Evolutionary conservation across 1,284 basidiomycete genomes (phyloP).

Genomic region (Somion occarium): DNA sequence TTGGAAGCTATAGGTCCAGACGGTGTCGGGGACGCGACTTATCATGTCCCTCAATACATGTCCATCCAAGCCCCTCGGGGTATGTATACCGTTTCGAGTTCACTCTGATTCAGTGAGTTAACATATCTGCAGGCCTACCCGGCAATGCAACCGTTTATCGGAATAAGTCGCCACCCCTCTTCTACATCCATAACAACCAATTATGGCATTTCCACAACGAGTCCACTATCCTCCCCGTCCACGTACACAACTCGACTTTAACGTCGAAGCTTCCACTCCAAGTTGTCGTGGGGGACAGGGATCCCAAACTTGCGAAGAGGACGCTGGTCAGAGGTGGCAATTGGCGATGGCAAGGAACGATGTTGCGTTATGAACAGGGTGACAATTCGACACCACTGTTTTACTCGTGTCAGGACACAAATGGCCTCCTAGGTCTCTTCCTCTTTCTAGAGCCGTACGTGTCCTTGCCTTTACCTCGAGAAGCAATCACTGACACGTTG

Average conservation of each 20-base stretch:
- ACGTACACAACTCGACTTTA: slow-evolving; percentile 47
- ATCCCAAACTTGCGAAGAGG: slow-evolving; percentile 10
- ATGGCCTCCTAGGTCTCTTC: slow-evolving; percentile 39
- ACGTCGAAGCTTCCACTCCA: slow-evolving; percentile 41
- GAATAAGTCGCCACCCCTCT: slow-evolving; percentile 35
- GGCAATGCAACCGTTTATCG: slow-evolving; percentile 29
- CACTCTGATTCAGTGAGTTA: slow-evolving; percentile 1
- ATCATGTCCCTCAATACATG: slow-evolving; percentile 33
- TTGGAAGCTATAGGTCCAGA: slow-evolving; percentile 40
- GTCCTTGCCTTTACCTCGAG: background rate
- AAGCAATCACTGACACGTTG: background rate
- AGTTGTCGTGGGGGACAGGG: slow-evolving; percentile 36
- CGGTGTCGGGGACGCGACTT: slow-evolving; percentile 8
- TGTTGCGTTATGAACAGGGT: slow-evolving; percentile 48
- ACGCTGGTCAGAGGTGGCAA: slow-evolving; percentile 31
- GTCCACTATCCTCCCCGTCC: slow-evolving; percentile 48
- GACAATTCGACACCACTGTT: slow-evolving; percentile 41
- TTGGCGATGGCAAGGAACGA: slow-evolving; percentile 55
- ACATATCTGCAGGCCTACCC: slow-evolving; percentile 18
- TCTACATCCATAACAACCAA: slow-evolving; percentile 48
- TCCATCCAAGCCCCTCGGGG: slow-evolving; percentile 26
- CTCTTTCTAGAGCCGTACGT: slow-evolving; percentile 45
- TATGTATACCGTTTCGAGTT: slow-evolving; percentile 7
- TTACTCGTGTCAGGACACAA: slow-evolving; percentile 40
- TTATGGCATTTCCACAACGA: slow-evolving; percentile 54